Evolutionary conservation across 805 yeast species (phyloP), one percentile per base, ranked within the genome.

Genomic region (Phaffomyces thermotolerans): DNA sequence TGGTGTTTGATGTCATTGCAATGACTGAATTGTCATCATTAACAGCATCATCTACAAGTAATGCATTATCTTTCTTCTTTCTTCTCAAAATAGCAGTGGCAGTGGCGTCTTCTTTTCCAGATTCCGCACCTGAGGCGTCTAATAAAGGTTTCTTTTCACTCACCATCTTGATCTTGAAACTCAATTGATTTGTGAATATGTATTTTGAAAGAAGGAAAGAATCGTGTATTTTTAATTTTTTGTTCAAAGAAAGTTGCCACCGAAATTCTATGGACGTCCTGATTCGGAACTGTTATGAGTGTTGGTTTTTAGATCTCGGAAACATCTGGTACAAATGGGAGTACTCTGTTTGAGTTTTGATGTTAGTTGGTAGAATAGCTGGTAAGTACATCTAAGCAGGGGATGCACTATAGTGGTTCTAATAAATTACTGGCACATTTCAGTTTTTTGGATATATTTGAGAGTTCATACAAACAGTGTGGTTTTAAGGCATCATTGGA

Each of bases 61-160:
- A 72, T 42, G 95, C 52, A 66, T 93, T 93, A 62, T 85, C 96
- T 77, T 91, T 91, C 93, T 93, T 91, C 81, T 93, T 93, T 70
- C 91, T 80, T 72, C 96, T 84, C 60, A 93, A 73, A 60, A 93
- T 93, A 37, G 99, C 99, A 44, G 98, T 93, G 52, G 99, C 99
- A 42, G 96, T 88, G 52, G 75, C 78, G 56, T 76, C 80, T 55
- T 81, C 86, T 35, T 70, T 69, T 44, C 63, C 56, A 37, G 73
- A 75, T 40, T 71, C 73, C 39, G 77, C 75, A 41, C 93, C 93
- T 41, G 89, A 79, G 52, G 84, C 87, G 52, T 79, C 84, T 52
- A 73, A 60, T 50, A 78, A 66, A 35, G 67, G 65, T 53, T 70
- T 69, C 49, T 67, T 67, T 45, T 69, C 72, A 44, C 46, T 46